phyloP scores from a whole-genome alignment of 2,329 filamentous ascomycete genomes.

The Apiospora sp. region DNA sequence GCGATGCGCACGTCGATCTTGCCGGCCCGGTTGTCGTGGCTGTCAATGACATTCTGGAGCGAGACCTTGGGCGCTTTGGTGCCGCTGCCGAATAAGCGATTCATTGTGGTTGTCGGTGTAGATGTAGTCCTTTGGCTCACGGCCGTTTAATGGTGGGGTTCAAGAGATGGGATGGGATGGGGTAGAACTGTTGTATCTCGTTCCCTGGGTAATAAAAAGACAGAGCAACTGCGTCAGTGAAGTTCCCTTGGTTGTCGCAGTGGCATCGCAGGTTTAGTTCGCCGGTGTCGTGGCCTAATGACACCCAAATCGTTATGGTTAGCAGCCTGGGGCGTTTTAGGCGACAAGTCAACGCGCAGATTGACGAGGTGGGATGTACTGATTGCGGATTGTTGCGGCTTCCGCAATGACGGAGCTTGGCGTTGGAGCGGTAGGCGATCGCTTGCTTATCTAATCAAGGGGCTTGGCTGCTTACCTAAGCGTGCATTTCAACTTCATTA shows the following conservation, averaged over 20 bases:
- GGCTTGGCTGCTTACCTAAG: background rate
- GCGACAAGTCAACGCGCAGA: background rate
- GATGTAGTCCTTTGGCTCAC: background rate
- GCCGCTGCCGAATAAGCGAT: conserved; percentile 92
- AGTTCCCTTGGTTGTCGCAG: background rate
- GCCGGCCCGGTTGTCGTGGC: conserved; percentile 69
- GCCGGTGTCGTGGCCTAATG: background rate
- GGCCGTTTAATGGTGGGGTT: background rate
- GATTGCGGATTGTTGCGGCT: background rate
- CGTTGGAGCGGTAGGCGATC: background rate
- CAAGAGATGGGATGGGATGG: background rate
- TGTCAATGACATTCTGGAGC: conserved; percentile 75
- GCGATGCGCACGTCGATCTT: conserved; percentile 22
- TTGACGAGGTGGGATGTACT: conserved; percentile 1
- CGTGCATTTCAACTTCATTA: background rate
- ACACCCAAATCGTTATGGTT: background rate
- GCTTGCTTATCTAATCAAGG: conserved; percentile 2
- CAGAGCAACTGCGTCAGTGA: background rate
- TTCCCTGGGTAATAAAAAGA: background rate
- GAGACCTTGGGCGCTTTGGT: conserved; percentile 87
- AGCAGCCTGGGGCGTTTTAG: conserved; percentile 12
- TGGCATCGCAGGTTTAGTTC: background rate
- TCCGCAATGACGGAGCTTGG: conserved; percentile 15
- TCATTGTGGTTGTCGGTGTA: conserved; percentile 68
- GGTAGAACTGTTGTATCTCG: background rate